Evolutionary conservation across 108 stramenopile species (phyloP).

Genomic region (Fragilaria radians): DNA sequence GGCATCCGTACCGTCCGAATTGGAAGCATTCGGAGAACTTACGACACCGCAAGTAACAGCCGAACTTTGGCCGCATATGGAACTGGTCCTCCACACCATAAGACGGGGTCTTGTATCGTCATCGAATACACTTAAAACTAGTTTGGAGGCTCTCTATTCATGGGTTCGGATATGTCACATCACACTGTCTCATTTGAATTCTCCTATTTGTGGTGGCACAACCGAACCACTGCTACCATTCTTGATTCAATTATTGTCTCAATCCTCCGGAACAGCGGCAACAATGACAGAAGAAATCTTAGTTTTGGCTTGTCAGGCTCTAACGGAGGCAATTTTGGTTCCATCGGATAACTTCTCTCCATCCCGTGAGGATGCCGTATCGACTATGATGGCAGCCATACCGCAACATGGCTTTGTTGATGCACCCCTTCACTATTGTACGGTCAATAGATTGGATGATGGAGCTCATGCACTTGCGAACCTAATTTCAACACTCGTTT

Average conservation of each 20-base stretch:
- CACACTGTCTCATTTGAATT: conserved; percentile 25
- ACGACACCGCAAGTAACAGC: conserved; percentile 11
- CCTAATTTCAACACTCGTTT: conserved; percentile 32
- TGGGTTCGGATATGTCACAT: conserved; percentile 27
- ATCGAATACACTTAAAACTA: conserved; percentile 9
- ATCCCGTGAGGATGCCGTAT: conserved; percentile 24
- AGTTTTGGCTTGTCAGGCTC: conserved; percentile 21
- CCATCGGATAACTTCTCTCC: conserved; percentile 33
- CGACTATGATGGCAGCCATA: conserved; percentile 30
- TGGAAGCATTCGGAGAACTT: conserved; percentile 18
- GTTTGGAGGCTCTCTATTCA: conserved; percentile 18
- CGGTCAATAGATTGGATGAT: conserved; percentile 33
- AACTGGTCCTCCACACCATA: conserved; percentile 15
- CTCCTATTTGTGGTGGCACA: conserved; percentile 5
- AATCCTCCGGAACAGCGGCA: conserved; percentile 5
- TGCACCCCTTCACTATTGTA: conserved; percentile 21
- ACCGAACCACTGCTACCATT: conserved; percentile 21
- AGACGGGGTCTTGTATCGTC: neutral
- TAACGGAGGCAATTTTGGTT: conserved; percentile 27
- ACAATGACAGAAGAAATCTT: conserved; percentile 18
- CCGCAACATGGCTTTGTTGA: conserved; percentile 22
- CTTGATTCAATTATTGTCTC: conserved; percentile 35
- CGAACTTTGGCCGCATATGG: conserved; percentile 15
- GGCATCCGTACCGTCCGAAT: conserved; percentile 19
- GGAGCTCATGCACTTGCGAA: conserved; percentile 31